Evolutionary conservation across 805 yeast genomes (phyloP), one percentile per base, ranked within the genome.

Genomic region (Blastobotrys mokoenaii): DNA sequence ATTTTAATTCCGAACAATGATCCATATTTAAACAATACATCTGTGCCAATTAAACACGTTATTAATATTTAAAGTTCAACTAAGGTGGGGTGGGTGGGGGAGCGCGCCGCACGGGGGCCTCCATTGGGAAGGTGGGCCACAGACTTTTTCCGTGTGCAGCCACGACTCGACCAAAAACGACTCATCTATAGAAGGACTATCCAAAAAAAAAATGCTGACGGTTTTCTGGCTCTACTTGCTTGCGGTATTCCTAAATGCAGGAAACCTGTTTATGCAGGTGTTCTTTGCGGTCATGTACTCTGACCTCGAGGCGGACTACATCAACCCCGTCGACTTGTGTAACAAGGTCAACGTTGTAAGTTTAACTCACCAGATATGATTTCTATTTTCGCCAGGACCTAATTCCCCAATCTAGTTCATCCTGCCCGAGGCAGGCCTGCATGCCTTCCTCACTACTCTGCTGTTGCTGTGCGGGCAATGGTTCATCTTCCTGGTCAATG

Each of bases 281-380:
- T 90, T 83, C 66, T 88, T 88, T 72, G 86, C 95, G 36, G 87
- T 88, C 65, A 80, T 88, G 81, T 88, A 83, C 72, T 82, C 93
- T 53, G 97, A 88, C 66, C 75, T 88, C 64, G 96, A 55, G 41
- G 43, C 58, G 14, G 97, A 90, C 65, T 90, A 88, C 71, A 89
- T 90, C 70, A 90, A 90, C 66, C 97, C 97, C 44, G 87, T 90
- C 59, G 97, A 93, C 66, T 76, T 90, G 55, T 90, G 98, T 72
- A 85, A 85, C 70, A 86, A 84, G 60, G 77, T 93, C 60, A 93
- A 90, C 73, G 80, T 49, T 17, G 61, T 58, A 50, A 38, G 60
- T 55, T 12, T 11, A 8, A 12, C 35, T 7, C 20, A 29, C 30
- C 10, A 7, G 22, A 31, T 15, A 6, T 10, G 12, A 20, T 20